Conservation (phyloP, 2,329 filamentous ascomycete genomes). For the Lecanoromycetidae sp. region DNA sequence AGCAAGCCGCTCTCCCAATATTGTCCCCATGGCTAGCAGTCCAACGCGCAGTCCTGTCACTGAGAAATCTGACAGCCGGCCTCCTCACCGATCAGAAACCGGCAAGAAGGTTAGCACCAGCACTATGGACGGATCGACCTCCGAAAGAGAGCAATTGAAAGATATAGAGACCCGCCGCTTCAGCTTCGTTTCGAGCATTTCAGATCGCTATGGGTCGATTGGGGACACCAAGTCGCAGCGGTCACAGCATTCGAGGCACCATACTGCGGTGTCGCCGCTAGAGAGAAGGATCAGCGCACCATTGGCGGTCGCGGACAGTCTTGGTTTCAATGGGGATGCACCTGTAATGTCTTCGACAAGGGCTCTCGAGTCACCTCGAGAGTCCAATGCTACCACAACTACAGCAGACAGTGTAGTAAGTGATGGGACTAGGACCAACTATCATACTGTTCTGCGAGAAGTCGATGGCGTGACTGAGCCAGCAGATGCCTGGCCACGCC, state of each 20-base stretch:
- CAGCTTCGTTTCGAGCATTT: neutral
- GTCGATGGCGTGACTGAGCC: neutral
- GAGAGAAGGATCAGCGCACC: constrained; percentile 1
- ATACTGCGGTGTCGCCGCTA: neutral
- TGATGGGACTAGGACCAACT: neutral
- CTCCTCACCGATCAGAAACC: constrained; percentile 2
- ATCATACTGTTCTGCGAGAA: neutral
- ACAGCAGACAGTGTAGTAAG: neutral
- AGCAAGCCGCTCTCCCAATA: constrained; percentile 1
- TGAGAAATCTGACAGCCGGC: constrained; percentile 1
- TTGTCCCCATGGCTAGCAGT: constrained; percentile 2
- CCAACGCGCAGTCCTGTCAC: constrained; percentile 7
- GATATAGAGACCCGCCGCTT: neutral
- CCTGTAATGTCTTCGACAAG: neutral
- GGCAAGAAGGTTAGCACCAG: neutral
- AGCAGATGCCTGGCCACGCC: neutral
- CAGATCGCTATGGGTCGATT: neutral
- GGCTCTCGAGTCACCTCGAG: neutral
- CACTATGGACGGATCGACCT: neutral
- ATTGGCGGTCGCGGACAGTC: neutral
- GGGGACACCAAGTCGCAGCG: neutral
- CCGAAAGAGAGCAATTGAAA: neutral
- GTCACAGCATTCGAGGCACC: neutral
- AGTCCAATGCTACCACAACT: neutral
- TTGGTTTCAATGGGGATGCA: neutral